Percentiles rank a stretch among this genome's conserved stretches.
phyloP scores from a whole-genome alignment of 129 eudicot genomes.

The Silybum marianum region DNA sequence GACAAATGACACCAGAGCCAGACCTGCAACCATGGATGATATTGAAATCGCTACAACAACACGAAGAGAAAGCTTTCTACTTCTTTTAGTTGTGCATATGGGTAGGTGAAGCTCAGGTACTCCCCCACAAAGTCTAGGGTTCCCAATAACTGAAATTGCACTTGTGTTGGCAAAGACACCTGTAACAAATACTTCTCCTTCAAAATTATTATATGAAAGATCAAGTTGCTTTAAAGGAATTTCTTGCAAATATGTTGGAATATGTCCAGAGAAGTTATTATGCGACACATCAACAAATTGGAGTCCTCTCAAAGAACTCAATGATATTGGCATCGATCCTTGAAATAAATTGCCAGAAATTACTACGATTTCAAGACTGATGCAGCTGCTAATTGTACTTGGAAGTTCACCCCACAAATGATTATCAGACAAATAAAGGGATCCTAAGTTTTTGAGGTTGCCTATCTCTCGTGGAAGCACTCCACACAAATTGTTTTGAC shows the following conservation, averaged over 20 bases:
- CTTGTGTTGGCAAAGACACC: slow-evolving; percentile 27
- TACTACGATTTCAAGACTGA: not conserved
- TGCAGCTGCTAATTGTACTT: slow-evolving; percentile 2
- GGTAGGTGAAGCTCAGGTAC: slow-evolving; percentile 14
- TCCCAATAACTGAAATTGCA: slow-evolving; percentile 28
- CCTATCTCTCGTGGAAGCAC: slow-evolving; percentile 26
- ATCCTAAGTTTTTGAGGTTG: not conserved
- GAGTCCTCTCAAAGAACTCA: slow-evolving; percentile 23
- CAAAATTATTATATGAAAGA: slow-evolving; percentile 32
- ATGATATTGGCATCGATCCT: slow-evolving; percentile 20
- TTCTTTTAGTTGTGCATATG: slow-evolving; percentile 4
- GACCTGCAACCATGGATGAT: not conserved
- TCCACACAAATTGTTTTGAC: slow-evolving; percentile 24
- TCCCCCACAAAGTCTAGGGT: slow-evolving; percentile 31
- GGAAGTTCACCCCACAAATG: slow-evolving; percentile 28
- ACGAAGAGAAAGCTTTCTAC: not conserved
- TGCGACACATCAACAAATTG: slow-evolving; percentile 17
- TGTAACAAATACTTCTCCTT: slow-evolving; percentile 12
- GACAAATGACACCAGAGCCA: not conserved
- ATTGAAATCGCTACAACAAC: slow-evolving; percentile 13
- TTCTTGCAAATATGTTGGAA: slow-evolving; percentile 20
- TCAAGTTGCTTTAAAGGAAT: not conserved
- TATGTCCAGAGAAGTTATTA: slow-evolving; percentile 23
- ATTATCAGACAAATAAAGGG: slow-evolving; percentile 17
- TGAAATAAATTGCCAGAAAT: slow-evolving; percentile 21